Conservation (phyloP, 140 eudicot genomes). For the Stevia rebaudiana region DNA sequence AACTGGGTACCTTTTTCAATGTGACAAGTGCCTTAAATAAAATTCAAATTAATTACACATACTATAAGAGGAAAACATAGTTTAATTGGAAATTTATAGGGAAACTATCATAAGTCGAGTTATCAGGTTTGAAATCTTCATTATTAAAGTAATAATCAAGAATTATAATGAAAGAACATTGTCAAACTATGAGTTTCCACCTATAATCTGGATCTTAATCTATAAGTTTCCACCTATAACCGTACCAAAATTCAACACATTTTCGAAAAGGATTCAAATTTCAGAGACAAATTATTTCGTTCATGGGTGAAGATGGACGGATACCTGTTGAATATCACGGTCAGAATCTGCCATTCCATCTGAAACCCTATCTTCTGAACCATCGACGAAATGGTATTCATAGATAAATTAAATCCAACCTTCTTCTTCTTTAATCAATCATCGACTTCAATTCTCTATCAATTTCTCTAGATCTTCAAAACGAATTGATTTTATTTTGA, state of each 20-base stretch:
- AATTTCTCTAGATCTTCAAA: not conserved
- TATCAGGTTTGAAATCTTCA: not conserved
- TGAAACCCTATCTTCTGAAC: conserved; percentile 46
- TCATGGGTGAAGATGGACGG: not conserved
- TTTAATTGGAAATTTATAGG: not conserved
- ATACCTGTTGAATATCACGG: conserved; percentile 70
- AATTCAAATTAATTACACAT: not conserved
- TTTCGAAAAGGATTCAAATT: not conserved
- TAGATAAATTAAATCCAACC: conserved; percentile 42
- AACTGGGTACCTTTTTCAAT: conserved; percentile 73
- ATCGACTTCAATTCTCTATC: conserved; percentile 22
- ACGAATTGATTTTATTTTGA: not conserved
- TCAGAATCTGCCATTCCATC: conserved; percentile 95
- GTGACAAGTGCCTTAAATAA: conserved; percentile 55
- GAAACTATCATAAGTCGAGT: not conserved
- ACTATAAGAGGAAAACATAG: not conserved
- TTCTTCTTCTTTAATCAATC: conserved; percentile 35
- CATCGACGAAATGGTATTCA: conserved; percentile 39
- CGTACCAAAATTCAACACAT: not conserved
- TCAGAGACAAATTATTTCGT: not conserved
- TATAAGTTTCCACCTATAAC: not conserved
- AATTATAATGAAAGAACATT: not conserved
- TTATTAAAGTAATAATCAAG: not conserved
- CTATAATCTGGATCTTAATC: not conserved
- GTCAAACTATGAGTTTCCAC: not conserved